These are phyloP conservation scores for Steccherinum ochraceum DNA, from an alignment of 768 basidiomycete species.

Conservation along the genomic window DNA sequence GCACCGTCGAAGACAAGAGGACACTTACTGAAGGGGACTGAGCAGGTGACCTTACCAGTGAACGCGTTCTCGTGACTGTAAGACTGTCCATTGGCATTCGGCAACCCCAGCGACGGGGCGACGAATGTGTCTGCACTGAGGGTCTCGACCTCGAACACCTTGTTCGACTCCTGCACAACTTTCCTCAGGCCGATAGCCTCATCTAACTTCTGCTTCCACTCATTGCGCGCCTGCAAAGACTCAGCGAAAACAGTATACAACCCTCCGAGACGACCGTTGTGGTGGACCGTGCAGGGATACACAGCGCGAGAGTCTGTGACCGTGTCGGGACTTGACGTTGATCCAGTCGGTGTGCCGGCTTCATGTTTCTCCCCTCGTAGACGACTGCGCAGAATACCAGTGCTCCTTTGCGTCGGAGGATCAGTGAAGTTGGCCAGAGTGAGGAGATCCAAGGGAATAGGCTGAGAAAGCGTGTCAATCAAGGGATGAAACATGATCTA, in stretches of 20 bases:
- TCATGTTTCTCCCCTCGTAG: conserved; percentile 20
- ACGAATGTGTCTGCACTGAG: conserved; percentile 86
- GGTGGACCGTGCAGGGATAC: conserved; percentile 84
- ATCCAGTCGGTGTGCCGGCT: conserved; percentile 21
- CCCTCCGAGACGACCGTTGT: conserved; percentile 84
- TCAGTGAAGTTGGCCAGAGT: conserved; percentile 82
- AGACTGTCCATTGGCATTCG: conserved; percentile 37
- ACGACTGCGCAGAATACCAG: conserved; percentile 53
- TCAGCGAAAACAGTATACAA: conserved; percentile 87
- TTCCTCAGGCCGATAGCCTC: conserved; percentile 82
- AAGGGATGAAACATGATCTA: background rate
- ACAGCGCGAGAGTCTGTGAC: conserved; percentile 66
- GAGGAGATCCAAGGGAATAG: conserved; percentile 88
- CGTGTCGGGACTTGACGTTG: conserved; percentile 29
- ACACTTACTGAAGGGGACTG: conserved; percentile 80
- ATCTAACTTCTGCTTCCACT: conserved; percentile 88
- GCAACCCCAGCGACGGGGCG: conserved; percentile 53
- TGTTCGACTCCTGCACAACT: conserved; percentile 88
- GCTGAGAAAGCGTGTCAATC: conserved; percentile 37
- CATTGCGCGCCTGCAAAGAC: conserved; percentile 59
- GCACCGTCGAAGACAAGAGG: background rate
- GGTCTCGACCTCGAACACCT: conserved; percentile 90
- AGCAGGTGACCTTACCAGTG: conserved; percentile 87
- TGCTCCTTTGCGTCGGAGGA: conserved; percentile 65
- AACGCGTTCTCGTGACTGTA: conserved; percentile 68